Evolutionary conservation across 2,329 filamentous ascomycete species (phyloP).

Genomic region (Fusarium sp.): DNA sequence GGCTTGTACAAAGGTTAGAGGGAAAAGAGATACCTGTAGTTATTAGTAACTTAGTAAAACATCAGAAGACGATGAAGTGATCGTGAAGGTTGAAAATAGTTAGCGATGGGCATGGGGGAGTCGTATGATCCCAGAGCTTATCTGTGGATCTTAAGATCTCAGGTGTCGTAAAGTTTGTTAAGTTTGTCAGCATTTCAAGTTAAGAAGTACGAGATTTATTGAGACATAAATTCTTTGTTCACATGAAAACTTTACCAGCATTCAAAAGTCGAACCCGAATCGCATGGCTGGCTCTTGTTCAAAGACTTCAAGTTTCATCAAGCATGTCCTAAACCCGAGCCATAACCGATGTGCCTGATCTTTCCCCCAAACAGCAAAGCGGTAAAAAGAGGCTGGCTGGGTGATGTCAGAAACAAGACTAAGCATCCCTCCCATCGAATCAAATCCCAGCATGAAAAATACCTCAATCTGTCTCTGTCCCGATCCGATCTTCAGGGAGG

Average conservation of each 20-base stretch:
- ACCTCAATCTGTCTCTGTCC: slow-evolving; percentile 11
- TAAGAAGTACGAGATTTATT: rapidly evolving
- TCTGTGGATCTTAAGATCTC: neutral
- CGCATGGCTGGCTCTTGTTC: neutral
- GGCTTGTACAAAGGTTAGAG: rapidly evolving
- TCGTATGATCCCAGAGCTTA: neutral
- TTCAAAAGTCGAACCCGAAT: neutral
- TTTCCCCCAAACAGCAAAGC: slow-evolving; percentile 6
- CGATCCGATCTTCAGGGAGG: slow-evolving; percentile 13
- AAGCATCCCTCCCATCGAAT: neutral
- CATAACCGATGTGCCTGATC: neutral
- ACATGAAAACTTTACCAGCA: no score
- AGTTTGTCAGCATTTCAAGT: no score
- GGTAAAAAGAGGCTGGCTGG: neutral
- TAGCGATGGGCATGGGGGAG: neutral
- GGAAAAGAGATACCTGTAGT: neutral
- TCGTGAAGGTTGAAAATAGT: neutral
- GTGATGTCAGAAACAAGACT: neutral
- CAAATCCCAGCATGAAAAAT: neutral
- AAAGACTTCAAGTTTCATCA: rapidly evolving
- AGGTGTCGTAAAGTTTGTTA: no score
- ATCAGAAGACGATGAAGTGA: neutral
- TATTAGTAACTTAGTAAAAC: rapidly evolving
- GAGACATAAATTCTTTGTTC: no score
- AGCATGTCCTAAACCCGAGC: neutral